A percentile compares a stretch with the other conserved stretches of the same genome.
phyloP scores from a whole-genome alignment of 192 early-diverging fungal species.

The Cetraspora pellucida region DNA sequence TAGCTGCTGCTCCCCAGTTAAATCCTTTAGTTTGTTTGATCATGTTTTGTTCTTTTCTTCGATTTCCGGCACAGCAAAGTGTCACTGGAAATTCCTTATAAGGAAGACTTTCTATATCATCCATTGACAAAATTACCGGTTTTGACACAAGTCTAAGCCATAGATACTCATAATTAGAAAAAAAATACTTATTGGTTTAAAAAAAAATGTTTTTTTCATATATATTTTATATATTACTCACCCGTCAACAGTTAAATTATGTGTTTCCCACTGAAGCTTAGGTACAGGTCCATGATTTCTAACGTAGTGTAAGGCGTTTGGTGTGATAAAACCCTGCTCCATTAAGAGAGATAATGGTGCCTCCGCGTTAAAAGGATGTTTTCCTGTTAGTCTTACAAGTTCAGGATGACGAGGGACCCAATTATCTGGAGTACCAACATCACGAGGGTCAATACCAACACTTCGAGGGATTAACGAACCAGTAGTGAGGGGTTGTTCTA shows the following conservation, averaged over 20 bases:
- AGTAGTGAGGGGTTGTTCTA: no score
- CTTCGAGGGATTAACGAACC: no score
- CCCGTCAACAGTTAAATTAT: constrained; percentile 49
- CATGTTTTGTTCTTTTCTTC: constrained; percentile 73
- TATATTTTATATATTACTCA: constrained; percentile 27
- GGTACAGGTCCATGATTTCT: constrained; percentile 74
- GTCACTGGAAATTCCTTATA: constrained; percentile 57
- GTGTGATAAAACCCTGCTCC: constrained; percentile 58
- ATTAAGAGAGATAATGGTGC: constrained; percentile 48
- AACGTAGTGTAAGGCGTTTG: constrained; percentile 63
- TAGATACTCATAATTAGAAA: constrained; percentile 16
- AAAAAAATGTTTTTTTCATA: not conserved
- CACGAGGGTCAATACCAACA: constrained; percentile 36
- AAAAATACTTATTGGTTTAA: not conserved
- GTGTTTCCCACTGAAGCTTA: constrained; percentile 46
- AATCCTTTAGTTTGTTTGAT: constrained; percentile 64
- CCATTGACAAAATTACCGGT: constrained; percentile 54
- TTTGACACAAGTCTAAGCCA: constrained; percentile 48
- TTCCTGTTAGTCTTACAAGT: constrained; percentile 58
- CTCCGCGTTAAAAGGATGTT: constrained; percentile 65
- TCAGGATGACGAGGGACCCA: constrained; percentile 50
- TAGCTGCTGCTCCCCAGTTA: constrained; percentile 61
- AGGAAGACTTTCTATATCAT: constrained; percentile 50
- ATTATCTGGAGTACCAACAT: constrained; percentile 52
- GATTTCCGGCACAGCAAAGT: constrained; percentile 66